Base-by-base conservation (phyloP, 108 stramenopile species). In the Nitzschia sp. region DNA sequence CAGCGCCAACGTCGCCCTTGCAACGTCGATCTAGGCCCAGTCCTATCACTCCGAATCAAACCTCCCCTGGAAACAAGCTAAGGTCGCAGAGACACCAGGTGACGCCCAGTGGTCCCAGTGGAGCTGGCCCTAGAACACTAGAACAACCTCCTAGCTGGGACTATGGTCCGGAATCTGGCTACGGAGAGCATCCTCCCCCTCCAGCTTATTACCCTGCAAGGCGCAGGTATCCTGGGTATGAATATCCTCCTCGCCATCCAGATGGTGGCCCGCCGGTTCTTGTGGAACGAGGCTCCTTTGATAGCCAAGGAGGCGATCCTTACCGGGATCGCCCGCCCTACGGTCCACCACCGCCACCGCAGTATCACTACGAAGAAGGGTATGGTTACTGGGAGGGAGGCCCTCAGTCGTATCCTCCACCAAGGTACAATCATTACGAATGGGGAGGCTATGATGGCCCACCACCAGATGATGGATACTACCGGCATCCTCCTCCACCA, bases 31-130 rank as follows among this genome's bases (percentile, higher is more conserved):
- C 36, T 4, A 66, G 55, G 58, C 66, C 74, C 3, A 75, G 74
- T 32, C 74, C 74, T 13, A 75, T 75, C 38, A 75, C 74, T n/a
- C 74, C 74, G 8, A 67, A 38, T 36, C 65, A 66, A 30, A 67
- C 74, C 1, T 45, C 61, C 46, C 74, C 74, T 13, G 33, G 54
- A 36, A 65, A 63, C 18, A 42, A 47, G 15, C 21, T 28, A 8
- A 27, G 66, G 21, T 24, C 54, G 28, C 32, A 19, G n/a, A 53
- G 54, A 11, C 54, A n/a, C 2, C 32, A 54, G 34, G 28, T 67
- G 8, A 67, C 66, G 11, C 66, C 66, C 13, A 38, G 15, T 24
- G 17, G 31, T 25, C 29, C 21, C 19, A 55, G 35, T 5, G 30
- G 49, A 4, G 21, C 17, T 8, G 17, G 17, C 4, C 13, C 49